Evolutionary conservation across 192 early-diverging fungal genomes (phyloP), one percentile per base, ranked within the genome.

Genomic region (Linnemannia hyalina): DNA sequence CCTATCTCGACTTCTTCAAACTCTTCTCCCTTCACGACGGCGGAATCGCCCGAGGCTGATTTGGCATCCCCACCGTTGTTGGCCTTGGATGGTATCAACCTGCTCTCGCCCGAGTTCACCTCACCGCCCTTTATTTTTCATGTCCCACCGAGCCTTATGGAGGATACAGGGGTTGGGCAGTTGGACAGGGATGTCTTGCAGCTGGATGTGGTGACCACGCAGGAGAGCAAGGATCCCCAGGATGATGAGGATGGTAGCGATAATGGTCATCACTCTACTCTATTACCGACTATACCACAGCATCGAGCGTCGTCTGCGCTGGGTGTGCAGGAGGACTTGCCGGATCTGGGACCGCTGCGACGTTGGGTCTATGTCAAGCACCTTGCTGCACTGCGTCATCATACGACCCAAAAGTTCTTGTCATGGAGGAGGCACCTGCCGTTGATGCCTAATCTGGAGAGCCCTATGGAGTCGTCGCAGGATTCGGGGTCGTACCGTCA

Each of bases 351-450:
- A 8, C 55, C 52, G 2, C 18, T 78, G 20, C 35, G 77, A 23
- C 49, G 70, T 10, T 83, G 82, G 82, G 63, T 83, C 36, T 83
- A 77, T 73, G 52, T 70, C 0, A 36, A 68, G 7, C 44, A 78
- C 29, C 42, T 83, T 15, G 70, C 82, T 8, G 82, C 76, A 4
- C 49, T 83, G 35, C 70, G 82, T 10, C 82, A 83, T 47, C 76
- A 83, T 8, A 83, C 82, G 6, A 83, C 77, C 0, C 73, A 78
- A 44, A 83, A 83, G 70, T 83, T 83, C 9, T 46, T 83, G 35
- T 22, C 72, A 8, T 83, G 82, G 82, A 42, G 82, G 65, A 42
- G 77, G 38, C 63, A 78, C 8, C 29, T 42, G 8, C 63, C 63
- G 0, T 40, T 46, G 9, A 52, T 49, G n/a, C 7, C 36, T 6